Evolutionary conservation across 331 rosid genomes (phyloP), one percentile per base, ranked within the genome.

Genomic region (Malus hybrid): DNA sequence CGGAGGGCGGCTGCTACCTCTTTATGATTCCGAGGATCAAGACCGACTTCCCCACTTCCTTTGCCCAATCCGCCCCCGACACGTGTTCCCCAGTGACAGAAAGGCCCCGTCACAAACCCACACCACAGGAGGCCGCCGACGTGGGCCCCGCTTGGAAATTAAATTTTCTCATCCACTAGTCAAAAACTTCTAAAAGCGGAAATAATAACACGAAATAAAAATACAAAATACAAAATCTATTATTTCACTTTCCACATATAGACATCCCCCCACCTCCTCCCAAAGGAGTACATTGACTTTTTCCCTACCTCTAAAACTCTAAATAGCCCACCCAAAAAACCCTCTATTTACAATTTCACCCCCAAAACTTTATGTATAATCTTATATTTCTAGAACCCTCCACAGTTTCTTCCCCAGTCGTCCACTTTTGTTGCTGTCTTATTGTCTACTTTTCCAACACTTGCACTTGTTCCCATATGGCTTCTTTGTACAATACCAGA

Each of bases 351-450:
- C 98, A 91, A 34, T 67, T 77, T 73, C 78, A 55, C 86, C 89
- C 87, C 48, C 48, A 42, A 87, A 87, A 84, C 87, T 89, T 85
- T 88, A 83, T 50, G 90, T 88, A 93, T 91, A 89, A 84, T 85
- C 75, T 8, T 27, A 22, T 3, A 59, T 82, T 85, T 66, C 69
- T 78, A 77, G 76, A 74, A 63, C 86, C 79, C 81, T 75, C 79
- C 81, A 76, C 76, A 66, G 36, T 64, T 71, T 65, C 42, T 20
- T 42, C 69, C 54, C 50, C 68, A 71, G 70, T 81, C 78, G 74
- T 80, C 80, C 88, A 81, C 81, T 71, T 77, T 77, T 72, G 16
- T 20, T 28, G 10, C 24, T 0, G 81, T 70, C 78, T 78, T 87
- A 79, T 82, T 84, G 48, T 74, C 85, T 69, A 10, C 59, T 70